Evolutionary conservation across 75 land plant species (phyloP), one percentile per base, ranked within the genome.

Genomic region (Cupressus sempervirens): DNA sequence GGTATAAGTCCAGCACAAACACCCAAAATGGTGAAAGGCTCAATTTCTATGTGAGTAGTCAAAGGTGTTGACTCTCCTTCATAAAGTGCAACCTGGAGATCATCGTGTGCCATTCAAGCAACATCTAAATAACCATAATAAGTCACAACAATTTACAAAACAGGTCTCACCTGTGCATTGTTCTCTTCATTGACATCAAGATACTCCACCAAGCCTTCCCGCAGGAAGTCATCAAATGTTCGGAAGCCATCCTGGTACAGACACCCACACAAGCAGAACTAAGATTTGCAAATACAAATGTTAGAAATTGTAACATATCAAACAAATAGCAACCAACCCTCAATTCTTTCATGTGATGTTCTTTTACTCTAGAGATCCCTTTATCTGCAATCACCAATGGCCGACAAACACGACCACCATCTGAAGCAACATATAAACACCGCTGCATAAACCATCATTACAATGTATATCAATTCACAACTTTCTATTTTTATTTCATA

Each of bases 151-250:
- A 45, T 35, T n/a, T 36, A 62, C 0, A 67, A 43, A 85, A 36
- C 12, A 23, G 10, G 23, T n/a, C 91, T 53, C 40, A 98, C 99
- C 96, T 93, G 83, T 84, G 99, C 91, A 89, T 98, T 98, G 85
- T 98, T 98, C 86, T 98, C 95, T 86, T 98, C 99, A 85, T 98
- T 98, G 46, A 98, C 99, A 91, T 98, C 99, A 68, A 98, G 92
- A 86, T 96, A 98, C 84, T 98, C 99, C 84, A 98, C 90, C 86
- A 98, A 89, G 23, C 99, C 99, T 40, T 96, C 97, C 36, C 91
- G 87, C 72, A 98, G 45, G 82, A 98, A 98, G 87, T 97, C 97
- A 88, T 96, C 93, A 86, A 98, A 98, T 4, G 88, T 91, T 46
- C 97, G 97, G 86, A 82, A 92, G 86, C 91, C 99, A 95, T 92